Conservation (phyloP, 257 asterid species). For the Nicotiana benthamiana region DNA sequence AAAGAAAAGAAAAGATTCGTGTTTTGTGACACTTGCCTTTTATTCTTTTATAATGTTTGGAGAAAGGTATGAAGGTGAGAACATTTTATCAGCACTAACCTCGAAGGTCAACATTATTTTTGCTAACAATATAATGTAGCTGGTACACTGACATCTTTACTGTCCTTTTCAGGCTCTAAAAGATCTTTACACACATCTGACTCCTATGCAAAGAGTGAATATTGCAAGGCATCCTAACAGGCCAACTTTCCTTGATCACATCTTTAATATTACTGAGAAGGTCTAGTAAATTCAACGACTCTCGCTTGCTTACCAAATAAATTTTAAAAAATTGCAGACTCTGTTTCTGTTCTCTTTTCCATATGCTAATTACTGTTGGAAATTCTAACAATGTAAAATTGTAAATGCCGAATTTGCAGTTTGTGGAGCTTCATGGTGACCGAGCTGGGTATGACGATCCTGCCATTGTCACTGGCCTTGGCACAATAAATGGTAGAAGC, state of each 20-base stretch:
- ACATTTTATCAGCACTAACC: background rate
- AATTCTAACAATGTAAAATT: background rate
- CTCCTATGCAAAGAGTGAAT: conserved; percentile 75
- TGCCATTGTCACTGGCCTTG: conserved; percentile 82
- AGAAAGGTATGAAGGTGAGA: background rate
- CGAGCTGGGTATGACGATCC: conserved; percentile 93
- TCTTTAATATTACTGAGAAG: conserved; percentile 80
- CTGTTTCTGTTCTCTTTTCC: background rate
- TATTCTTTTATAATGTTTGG: background rate
- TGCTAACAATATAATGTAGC: background rate
- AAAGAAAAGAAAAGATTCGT: background rate
- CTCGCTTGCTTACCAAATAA: background rate
- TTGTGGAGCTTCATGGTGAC: conserved; percentile 95
- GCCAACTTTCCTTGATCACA: conserved; percentile 87
- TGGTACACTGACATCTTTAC: background rate
- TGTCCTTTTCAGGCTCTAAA: conserved; percentile 64
- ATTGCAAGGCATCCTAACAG: conserved; percentile 87
- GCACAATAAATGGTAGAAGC: conserved; percentile 68
- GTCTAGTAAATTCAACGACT: conserved; percentile 26
- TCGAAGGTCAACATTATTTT: background rate
- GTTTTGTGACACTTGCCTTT: background rate
- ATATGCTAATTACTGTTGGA: background rate
- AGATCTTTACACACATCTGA: conserved; percentile 63
- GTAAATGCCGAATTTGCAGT: conserved; percentile 28
- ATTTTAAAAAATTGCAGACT: background rate